These are phyloP conservation scores for Salix caprea DNA, from an alignment of 345 rosid species.

Conservation along the genomic window DNA sequence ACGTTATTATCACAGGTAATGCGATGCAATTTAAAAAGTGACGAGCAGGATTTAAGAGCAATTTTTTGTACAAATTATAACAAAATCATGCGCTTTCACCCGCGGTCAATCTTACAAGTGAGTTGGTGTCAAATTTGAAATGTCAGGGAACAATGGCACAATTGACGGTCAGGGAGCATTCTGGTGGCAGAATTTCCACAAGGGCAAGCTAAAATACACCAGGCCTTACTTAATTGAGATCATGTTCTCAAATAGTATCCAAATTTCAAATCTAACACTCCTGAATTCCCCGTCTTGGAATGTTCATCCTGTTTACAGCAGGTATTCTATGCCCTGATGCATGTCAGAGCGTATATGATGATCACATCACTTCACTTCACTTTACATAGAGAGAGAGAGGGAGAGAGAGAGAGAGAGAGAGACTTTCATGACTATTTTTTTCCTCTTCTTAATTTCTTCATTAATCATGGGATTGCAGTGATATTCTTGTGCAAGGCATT, in stretches of 20 bases:
- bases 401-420: too few relatives aligned
- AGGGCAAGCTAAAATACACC: slow-evolving; percentile 73
- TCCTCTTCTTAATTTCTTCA: not conserved
- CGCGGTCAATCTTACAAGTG: not conserved
- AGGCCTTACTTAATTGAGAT: slow-evolving; percentile 82
- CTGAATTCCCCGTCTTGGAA: slow-evolving; percentile 89
- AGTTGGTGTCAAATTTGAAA: not conserved
- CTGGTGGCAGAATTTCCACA: slow-evolving; percentile 90
- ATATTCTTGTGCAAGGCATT: slow-evolving; percentile 65
- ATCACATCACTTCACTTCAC: too few relatives aligned
- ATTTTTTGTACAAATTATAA: not conserved
- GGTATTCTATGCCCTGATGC: slow-evolving; percentile 27
- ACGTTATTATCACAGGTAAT: slow-evolving; percentile 73
- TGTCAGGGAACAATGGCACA: slow-evolving; percentile 72
- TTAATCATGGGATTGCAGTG: slow-evolving; percentile 35
- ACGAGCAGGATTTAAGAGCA: not conserved
- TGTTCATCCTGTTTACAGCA: slow-evolving; percentile 87
- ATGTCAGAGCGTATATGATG: not conserved
- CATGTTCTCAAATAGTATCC: slow-evolving; percentile 61
- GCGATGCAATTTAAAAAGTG: not conserved
- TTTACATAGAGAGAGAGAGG: too few relatives aligned
- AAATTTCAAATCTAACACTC: slow-evolving; percentile 79
- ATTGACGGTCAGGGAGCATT: slow-evolving; percentile 84
- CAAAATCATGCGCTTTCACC: not conserved
- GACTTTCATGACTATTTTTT: not conserved